Base-by-base conservation (phyloP, 2,329 filamentous ascomycete genomes). In the Sporothrix protearum region DNA sequence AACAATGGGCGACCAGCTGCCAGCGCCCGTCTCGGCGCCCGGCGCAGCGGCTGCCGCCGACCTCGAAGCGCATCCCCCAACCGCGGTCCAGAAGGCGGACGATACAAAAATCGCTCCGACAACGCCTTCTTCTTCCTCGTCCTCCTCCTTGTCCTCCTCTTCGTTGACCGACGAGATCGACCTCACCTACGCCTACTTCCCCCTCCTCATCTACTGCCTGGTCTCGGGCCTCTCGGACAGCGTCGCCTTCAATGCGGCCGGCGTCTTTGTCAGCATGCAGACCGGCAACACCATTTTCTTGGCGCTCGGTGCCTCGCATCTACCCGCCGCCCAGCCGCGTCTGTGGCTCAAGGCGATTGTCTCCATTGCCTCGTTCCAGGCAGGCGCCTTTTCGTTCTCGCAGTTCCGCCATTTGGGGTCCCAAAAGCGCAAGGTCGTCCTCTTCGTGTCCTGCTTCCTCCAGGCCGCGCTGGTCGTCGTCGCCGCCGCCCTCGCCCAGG, bases 201-300 rank as follows among this genome's bases (percentile, higher is more conserved):
- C 93, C 25, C 83, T 95, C 51, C 82, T 95, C 3, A 81, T 88
- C 36, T 93, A 91, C 80, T 94, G 94, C 78, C 81, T 92, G 74
- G 90, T 94, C 77, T 94, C 92, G 0, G 92, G 92, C 3, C 82
- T 95, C 12, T 85, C 93, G 8, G 92, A 95, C 80, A 92, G 90
- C 80, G 89, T 91, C 2, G 89, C 91, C 2, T 91, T 92, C 63
- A 90, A 89, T 71, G 91, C 91, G 55, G 94, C 91, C 89, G 91
- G 91, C 14, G 90, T 90, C 2, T 95, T 95, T 76, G 91, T 93
- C 53, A 92, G 89, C 76, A 94, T 94, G 92, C 92, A 94, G 78
- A 94, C 92, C 42, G 91, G 90, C 72, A 95, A 95, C 80, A 94
- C 92, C 5, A 87, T 95, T 64, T 95, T 93, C 78, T 83, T 94